A percentile compares a stretch with the other conserved stretches of the same genome.
phyloP scores from a whole-genome alignment of 2,329 filamentous ascomycete species.

The Penicillium sp. region DNA sequence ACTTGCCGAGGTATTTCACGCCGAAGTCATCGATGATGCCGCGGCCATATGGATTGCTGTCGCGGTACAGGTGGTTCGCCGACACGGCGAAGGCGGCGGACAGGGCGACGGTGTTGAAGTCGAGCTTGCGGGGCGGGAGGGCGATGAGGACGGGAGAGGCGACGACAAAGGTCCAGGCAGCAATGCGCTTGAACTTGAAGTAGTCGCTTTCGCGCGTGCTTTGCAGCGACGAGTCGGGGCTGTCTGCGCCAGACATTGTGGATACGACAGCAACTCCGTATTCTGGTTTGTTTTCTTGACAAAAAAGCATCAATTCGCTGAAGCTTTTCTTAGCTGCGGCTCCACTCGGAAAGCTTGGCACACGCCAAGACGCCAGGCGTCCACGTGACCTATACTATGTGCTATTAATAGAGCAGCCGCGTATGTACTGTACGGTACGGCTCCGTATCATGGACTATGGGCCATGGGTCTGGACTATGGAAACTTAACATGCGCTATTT shows the following conservation, averaged over 20 bases:
- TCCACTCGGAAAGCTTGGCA: neutral
- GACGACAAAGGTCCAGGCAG: slow-evolving; percentile 35
- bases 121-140: slow-evolving; percentile 35
- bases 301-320: neutral
- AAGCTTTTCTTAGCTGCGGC: neutral
- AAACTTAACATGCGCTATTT: too few species aligned
- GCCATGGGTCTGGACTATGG: too few species aligned
- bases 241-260: neutral
- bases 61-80: slow-evolving; percentile 32
- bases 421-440: too few species aligned
- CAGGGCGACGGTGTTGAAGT: slow-evolving; percentile 35
- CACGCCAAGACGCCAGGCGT: neutral
- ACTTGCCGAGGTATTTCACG: slow-evolving; percentile 6
- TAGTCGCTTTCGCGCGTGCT: slow-evolving; percentile 33
- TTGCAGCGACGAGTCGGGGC: neutral
- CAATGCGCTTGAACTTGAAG: slow-evolving; percentile 37
- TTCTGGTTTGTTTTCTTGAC: too few species aligned
- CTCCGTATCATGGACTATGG: too few species aligned
- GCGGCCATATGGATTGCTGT: slow-evolving; percentile 27
- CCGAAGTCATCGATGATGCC: slow-evolving; percentile 31
- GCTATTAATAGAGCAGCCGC: neutral
- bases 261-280: too few species aligned
- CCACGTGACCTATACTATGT: neutral
- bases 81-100: slow-evolving; percentile 29
- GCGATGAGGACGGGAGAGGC: slow-evolving; percentile 25